A percentile compares a stretch with the other conserved stretches of the same genome.
Conservation (phyloP, 495 filamentous ascomycete genomes). For the Tuber microsphaerosporum region DNA sequence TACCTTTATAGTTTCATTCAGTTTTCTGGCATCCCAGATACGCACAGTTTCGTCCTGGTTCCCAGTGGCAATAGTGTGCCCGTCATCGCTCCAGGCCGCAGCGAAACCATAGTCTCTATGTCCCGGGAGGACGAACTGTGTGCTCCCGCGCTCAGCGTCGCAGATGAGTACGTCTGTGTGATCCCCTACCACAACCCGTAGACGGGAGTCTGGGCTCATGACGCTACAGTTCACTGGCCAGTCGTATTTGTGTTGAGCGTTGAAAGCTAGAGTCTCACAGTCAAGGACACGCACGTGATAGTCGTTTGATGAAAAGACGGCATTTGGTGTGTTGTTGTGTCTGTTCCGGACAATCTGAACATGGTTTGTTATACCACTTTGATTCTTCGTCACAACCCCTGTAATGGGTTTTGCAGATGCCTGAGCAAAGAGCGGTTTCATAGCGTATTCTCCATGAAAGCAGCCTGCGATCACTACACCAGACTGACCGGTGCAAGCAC, state of each 20-base stretch:
- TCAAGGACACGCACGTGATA: constrained; percentile 67
- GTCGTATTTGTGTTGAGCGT: constrained; percentile 53
- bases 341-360: constrained; percentile 62
- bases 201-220: constrained; percentile 66
- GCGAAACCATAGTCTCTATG: constrained; percentile 84
- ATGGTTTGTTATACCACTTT: constrained; percentile 81
- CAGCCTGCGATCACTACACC: constrained; percentile 70
- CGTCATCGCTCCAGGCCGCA: constrained; percentile 85
- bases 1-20: constrained; percentile 49
- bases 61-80: constrained; percentile 78
- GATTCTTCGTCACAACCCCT: constrained; percentile 59
- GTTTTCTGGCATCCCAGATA: constrained; percentile 73
- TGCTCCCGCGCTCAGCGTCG: constrained; percentile 56
- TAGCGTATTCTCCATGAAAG: constrained; percentile 72
- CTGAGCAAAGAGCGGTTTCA: constrained; percentile 52
- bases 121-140: constrained; percentile 54
- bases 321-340: constrained; percentile 54
- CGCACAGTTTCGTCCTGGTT: constrained; percentile 80
- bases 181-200: constrained; percentile 72
- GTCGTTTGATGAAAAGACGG: constrained; percentile 82
- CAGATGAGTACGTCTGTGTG: constrained; percentile 54
- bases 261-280: constrained; percentile 59
- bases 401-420: constrained; percentile 48
- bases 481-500: constrained; percentile 48
- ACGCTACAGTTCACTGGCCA: constrained; percentile 79